A percentile compares a stretch with the other conserved stretches of the same genome.
These are phyloP conservation scores for Hamamelis virginiana DNA, from an alignment of 164 flowering plant genomes.

Conservation along the genomic window DNA sequence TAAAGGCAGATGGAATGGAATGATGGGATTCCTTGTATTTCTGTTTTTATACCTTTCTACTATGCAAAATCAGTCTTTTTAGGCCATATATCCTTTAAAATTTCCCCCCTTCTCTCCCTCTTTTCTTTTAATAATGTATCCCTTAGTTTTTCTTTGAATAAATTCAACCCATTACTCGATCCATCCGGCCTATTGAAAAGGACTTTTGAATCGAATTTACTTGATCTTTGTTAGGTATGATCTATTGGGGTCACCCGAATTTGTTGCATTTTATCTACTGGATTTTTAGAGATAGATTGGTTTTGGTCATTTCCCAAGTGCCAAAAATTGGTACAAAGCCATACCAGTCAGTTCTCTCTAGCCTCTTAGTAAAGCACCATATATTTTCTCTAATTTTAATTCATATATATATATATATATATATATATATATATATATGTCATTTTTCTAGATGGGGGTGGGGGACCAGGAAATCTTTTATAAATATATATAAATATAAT, in stretches of 20 bases:
- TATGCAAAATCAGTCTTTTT: slow-evolving; percentile 53
- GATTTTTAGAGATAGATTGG: neutral
- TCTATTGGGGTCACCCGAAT: slow-evolving; percentile 2
- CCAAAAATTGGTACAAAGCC: slow-evolving; percentile 2
- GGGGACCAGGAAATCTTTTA: slow-evolving; percentile 43
- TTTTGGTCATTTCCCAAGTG: slow-evolving; percentile 6
- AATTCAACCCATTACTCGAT: no score
- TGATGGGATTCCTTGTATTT: slow-evolving; percentile 56
- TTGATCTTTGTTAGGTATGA: neutral
- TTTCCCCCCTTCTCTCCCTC: no score
- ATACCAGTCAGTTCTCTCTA: neutral
- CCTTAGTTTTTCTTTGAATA: neutral
- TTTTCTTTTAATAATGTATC: neutral
- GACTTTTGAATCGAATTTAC: neutral
- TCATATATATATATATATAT: neutral
- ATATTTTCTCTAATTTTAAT: neutral
- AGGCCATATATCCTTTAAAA: slow-evolving; percentile 22
- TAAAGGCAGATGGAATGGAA: slow-evolving; percentile 34
- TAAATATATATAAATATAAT: no score
- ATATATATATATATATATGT: neutral
- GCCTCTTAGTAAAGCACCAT: neutral
- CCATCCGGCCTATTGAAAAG: no score
- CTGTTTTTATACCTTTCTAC: slow-evolving; percentile 27
- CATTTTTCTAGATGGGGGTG: slow-evolving; percentile 4
- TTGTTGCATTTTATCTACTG: slow-evolving; percentile 10